phyloP scores from a whole-genome alignment of 2,329 filamentous ascomycete species.

The Hypoxylon sp. region DNA sequence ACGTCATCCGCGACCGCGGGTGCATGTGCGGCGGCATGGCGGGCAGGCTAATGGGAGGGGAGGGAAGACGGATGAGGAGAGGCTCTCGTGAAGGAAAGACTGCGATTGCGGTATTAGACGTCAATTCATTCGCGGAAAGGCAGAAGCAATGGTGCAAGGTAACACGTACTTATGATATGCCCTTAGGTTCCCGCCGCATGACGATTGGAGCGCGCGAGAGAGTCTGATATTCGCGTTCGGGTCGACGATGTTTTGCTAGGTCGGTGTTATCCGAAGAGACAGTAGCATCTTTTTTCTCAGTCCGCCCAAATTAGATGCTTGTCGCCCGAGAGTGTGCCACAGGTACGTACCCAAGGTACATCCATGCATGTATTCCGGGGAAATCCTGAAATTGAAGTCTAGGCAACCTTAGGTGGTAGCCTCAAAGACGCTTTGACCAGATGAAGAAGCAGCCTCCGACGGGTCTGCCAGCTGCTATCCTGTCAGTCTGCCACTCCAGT shows the following conservation, averaged over 20 bases:
- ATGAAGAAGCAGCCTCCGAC: too few species aligned
- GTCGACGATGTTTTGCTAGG: conserved; percentile 5
- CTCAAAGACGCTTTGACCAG: too few species aligned
- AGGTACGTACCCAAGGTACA: too few species aligned
- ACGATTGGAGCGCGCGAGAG: conserved; percentile 11
- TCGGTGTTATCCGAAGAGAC: background rate
- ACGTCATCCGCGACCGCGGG: conserved; percentile 91
- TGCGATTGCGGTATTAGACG: conserved; percentile 10
- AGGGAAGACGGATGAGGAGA: background rate
- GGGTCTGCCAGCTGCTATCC: too few species aligned
- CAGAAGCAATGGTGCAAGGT: conserved; percentile 1
- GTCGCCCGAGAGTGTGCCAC: too few species aligned
- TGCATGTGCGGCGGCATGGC: conserved; percentile 87
- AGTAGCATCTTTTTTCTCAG: too few species aligned
- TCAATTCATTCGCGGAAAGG: too few species aligned
- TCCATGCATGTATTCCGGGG: too few species aligned
- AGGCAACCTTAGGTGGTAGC: too few species aligned
- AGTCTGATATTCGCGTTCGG: background rate
- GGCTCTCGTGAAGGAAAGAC: background rate
- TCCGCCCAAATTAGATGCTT: too few species aligned
- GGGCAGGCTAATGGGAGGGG: background rate
- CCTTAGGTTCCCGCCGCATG: conserved; percentile 15
- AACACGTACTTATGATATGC: conserved; percentile 20
- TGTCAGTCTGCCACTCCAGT: too few species aligned
- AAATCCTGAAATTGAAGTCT: too few species aligned